Base-by-base conservation (phyloP, 2,329 filamentous ascomycete genomes). In the Alternaria sp. region DNA sequence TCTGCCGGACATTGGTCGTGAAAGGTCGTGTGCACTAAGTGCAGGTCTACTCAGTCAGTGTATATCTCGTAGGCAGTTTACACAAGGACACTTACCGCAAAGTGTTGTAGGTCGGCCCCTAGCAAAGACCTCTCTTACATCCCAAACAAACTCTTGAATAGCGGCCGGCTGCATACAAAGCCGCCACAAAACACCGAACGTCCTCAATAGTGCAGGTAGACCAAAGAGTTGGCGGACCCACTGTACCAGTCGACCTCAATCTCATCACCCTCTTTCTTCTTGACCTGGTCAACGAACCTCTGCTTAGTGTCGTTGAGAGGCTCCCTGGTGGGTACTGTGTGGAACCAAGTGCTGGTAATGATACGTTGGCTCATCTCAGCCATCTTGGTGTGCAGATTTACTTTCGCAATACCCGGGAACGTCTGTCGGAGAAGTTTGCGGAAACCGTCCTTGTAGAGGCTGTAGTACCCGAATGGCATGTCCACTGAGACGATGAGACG, bases 321-420 rank as follows among this genome's bases (percentile, higher is more conserved):
- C 26, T 59, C 12, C 49, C 2, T 58, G 58, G 28, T 60, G 46
- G 55, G 44, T 2, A 21, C 33, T 14, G 11, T 15, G 12, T 28
- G 37, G 4, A 15, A 14, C 20, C 47, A 50, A 30, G 47, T 50
- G 11, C n/a, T 5, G 14, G 47, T 3, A 30, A 30, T 4, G n/a
- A 54, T 28, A 2, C 26, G 41, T 11, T 58, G 58, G 11, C 21
- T 41, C 30, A 60, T 55, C 1, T 56, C n/a, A 5, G 61, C 44
- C 23, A 57, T 56, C 11, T 53, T 14, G 6, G 53, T 56, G 6
- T 66, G 61, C 3, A 70, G 23, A 2, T 65, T 56, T 18, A 71
- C 46, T 6, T 56, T 63, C 21, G 18, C 37, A 33, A 69, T 60
- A 10, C 58, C 57, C 2, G 69, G 67, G 20, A 70, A 69, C 8